Conservation (phyloP, 208 protist genomes). For the Eutreptiella sp. region DNA sequence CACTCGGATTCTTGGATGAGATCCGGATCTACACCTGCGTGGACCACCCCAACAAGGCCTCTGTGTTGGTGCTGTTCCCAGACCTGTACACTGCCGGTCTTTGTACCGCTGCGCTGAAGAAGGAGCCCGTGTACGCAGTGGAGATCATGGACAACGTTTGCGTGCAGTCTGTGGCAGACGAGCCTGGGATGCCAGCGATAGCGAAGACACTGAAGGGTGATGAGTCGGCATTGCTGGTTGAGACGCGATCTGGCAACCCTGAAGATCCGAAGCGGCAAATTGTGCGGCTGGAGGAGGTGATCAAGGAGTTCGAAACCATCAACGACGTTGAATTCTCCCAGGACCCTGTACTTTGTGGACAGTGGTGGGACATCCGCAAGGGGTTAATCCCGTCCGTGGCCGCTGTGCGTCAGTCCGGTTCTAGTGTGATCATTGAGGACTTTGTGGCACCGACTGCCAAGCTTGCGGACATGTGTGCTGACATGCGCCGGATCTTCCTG, state of each 20-base stretch:
- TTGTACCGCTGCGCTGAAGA: constrained; percentile 29
- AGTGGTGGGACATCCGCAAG: constrained; percentile 42
- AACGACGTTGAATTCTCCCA: constrained; percentile 7
- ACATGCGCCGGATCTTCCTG: constrained; percentile 33
- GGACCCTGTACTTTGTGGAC: constrained; percentile 22
- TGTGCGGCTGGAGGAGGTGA: not conserved
- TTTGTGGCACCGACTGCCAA: constrained; percentile 27
- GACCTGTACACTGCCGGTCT: constrained; percentile 31
- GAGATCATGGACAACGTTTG: constrained; percentile 35
- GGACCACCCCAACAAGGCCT: constrained; percentile 40
- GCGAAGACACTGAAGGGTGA: no score
- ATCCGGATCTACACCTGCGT: constrained; percentile 38
- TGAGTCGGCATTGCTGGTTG: constrained; percentile 15
- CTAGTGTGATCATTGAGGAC: constrained; percentile 40
- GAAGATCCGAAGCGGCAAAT: constrained; percentile 2
- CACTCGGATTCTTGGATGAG: constrained; percentile 39
- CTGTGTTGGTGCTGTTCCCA: constrained; percentile 38
- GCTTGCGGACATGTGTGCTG: constrained; percentile 36
- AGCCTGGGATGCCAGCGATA: no score
- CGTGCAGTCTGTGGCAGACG: constrained; percentile 7
- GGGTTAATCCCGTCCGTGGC: constrained; percentile 39
- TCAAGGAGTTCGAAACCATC: not conserved
- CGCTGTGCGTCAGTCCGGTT: constrained; percentile 24
- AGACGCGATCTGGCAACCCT: constrained; percentile 1
- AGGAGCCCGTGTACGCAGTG: constrained; percentile 33